Base-by-base conservation (phyloP, 2,329 filamentous ascomycete genomes). In the Fonsecaea multimorphosa region DNA sequence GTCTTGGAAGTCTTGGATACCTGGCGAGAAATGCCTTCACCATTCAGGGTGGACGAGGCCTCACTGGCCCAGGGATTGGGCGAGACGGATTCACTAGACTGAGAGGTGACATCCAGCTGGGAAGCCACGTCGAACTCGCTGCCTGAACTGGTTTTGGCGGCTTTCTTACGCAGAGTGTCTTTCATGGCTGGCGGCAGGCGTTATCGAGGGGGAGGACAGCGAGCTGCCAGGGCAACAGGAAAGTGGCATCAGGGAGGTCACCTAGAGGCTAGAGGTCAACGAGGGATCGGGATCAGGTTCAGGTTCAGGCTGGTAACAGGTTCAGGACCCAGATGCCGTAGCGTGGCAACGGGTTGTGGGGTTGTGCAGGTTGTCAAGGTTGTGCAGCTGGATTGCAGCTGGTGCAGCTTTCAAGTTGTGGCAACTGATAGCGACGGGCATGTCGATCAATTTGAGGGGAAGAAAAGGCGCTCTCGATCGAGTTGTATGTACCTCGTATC, bases 21-120 rank as follows among this genome's bases (percentile, higher is more conserved):
- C 58, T 69, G 67, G 27, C 63, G 67, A 36, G 65, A 67, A 51
- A 67, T 56, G 11, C 29, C 14, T n/a, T 69, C 67, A 31, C 63
- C 65, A 27, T 67, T 65, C 29, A 59, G n/a, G 29, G 64, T 53
- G 5, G 67, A 66, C 16, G 63, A 64, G 24, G 55, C 36, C 44
- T 69, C 67, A 36, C 62, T 67, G n/a, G 65, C 62, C 67, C 67
- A 67, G 34, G 67, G 67, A 65, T 69, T 69, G 3, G 63, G 46
- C 44, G 67, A 67, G n/a, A 54, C 59, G 12, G 67, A 65, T 29
- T 69, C 67, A 31, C 61, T 65, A n/a, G 65, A 65, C 31, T 63
- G 62, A n/a, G 63, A 64, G 8, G 59, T 64, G 24, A 60, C 44
- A 22, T 67, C 58, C 27, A 61, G 51, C 59, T 61, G 62, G 31